phyloP scores from a whole-genome alignment of 2,329 filamentous ascomycete genomes.

The Alternaria panax region DNA sequence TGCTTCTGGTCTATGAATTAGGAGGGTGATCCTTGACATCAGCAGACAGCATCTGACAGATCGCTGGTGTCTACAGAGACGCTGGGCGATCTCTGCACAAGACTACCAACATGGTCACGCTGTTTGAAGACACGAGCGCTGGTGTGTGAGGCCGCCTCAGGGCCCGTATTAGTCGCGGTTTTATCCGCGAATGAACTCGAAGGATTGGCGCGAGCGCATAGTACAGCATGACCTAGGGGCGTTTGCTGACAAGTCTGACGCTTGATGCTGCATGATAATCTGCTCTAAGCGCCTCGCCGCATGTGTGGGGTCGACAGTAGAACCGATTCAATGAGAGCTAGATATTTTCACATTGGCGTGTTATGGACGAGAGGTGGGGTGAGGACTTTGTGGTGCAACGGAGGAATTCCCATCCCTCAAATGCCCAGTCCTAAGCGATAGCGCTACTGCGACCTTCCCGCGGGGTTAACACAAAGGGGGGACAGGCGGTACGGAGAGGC shows the following conservation, averaged over 20 bases:
- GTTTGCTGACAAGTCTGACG: constrained; percentile 4
- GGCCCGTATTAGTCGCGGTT: background rate
- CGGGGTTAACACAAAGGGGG: background rate
- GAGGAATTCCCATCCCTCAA: constrained; percentile 1
- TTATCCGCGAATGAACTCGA: constrained; percentile 6
- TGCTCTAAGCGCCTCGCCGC: background rate
- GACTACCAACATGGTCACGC: background rate
- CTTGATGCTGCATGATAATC: background rate
- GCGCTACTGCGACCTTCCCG: constrained; percentile 8
- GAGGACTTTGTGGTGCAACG: background rate
- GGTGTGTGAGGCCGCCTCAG: background rate
- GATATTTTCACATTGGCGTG: background rate
- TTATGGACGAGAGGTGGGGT: background rate
- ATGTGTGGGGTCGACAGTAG: background rate
- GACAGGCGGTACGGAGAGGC: constrained; percentile 2
- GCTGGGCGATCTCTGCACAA: constrained; percentile 1
- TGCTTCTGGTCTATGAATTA: background rate
- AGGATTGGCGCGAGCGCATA: background rate
- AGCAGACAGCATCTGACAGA: constrained; percentile 2
- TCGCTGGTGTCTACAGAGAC: background rate
- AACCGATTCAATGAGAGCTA: background rate
- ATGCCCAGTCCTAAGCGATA: constrained; percentile 4
- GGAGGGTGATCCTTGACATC: background rate
- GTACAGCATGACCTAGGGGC: constrained; percentile 4
- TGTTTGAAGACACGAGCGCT: background rate